These are phyloP conservation scores for Colletotrichum kahawae DNA, from an alignment of 2,329 filamentous ascomycete genomes.

Conservation along the genomic window DNA sequence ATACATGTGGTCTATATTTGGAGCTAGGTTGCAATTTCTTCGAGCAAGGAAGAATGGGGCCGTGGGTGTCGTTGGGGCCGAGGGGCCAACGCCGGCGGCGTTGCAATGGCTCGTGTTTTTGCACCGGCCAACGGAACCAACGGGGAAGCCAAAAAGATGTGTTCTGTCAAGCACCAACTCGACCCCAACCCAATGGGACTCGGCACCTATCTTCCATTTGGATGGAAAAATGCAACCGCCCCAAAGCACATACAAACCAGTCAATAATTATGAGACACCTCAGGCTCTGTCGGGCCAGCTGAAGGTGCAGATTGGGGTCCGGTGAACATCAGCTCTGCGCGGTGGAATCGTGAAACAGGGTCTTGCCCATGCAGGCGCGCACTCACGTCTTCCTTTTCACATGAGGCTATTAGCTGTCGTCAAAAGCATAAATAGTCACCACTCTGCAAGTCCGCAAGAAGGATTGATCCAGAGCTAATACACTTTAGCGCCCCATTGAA, in stretches of 20 bases:
- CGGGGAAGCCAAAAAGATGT: neutral
- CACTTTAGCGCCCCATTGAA: neutral
- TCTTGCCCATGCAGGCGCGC: too few species aligned
- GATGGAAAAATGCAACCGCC: neutral
- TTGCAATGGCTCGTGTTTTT: too few species aligned
- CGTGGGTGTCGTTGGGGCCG: too few species aligned
- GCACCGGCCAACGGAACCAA: neutral
- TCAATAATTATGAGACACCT: neutral
- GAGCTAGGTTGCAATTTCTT: too few species aligned
- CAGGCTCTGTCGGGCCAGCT: neutral
- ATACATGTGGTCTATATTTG: too few species aligned
- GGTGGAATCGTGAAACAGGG: too few species aligned
- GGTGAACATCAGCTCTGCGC: neutral
- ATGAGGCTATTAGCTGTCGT: neutral
- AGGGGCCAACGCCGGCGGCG: too few species aligned
- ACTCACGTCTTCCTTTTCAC: too few species aligned
- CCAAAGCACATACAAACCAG: neutral
- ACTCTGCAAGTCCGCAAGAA: neutral
- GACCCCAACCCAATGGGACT: neutral
- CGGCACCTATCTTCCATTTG: neutral
- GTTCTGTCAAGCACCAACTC: neutral
- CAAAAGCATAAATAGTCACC: neutral
- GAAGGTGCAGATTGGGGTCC: neutral
- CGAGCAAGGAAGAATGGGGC: fast-evolving
- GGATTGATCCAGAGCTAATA: neutral